phyloP scores from a whole-genome alignment of 345 rosid species.

The Populus tremula region DNA sequence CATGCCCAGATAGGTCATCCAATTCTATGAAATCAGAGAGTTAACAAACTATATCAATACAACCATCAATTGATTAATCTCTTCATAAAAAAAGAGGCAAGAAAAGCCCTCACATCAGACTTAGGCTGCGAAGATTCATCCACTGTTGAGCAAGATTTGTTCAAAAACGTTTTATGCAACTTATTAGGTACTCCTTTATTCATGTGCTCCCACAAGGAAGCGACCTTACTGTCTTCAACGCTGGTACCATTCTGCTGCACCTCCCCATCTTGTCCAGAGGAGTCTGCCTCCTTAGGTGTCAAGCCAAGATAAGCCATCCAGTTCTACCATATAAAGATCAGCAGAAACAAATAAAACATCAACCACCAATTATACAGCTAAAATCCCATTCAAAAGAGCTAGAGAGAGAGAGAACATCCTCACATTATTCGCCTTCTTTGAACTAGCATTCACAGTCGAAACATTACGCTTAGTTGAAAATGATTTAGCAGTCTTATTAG shows the following conservation, averaged over 20 bases:
- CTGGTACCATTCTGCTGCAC: neutral
- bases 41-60: neutral
- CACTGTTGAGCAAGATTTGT: conserved; percentile 18
- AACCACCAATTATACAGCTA: neutral
- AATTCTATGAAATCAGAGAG: conserved; percentile 29
- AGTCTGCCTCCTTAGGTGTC: conserved; percentile 4
- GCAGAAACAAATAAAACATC: neutral
- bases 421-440: conserved; percentile 46
- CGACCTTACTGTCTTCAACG: conserved; percentile 7
- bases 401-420: conserved; percentile 17
- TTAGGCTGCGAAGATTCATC: conserved; percentile 20
- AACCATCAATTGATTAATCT: neutral
- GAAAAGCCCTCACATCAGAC: conserved; percentile 35
- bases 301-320: conserved; percentile 38
- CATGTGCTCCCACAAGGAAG: conserved; percentile 17
- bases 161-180: conserved; percentile 20
- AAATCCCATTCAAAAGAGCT: neutral
- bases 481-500: conserved; percentile 27
- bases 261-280: neutral
- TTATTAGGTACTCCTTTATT: conserved; percentile 25
- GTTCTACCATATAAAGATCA: conserved; percentile 28
- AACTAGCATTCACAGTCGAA: conserved; percentile 24
- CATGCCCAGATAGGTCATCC: conserved; percentile 53
- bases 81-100: neutral
- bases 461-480: conserved; percentile 25